A percentile compares a stretch with the other conserved stretches of the same genome.
Evolutionary conservation across 805 yeast species (phyloP).

Genomic region (Nakazawaea wickerhamii): DNA sequence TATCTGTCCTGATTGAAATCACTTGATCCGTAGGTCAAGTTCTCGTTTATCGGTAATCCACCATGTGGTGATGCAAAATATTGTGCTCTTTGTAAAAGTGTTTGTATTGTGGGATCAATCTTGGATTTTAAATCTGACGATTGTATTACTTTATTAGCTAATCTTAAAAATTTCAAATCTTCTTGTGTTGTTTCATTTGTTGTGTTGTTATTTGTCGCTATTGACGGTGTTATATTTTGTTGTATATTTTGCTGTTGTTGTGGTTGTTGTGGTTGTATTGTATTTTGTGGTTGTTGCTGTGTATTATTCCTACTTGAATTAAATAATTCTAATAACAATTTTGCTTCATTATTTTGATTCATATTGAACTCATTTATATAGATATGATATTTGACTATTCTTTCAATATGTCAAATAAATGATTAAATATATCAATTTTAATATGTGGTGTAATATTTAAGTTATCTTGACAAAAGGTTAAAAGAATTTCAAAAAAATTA

Average conservation of each 20-base stretch:
- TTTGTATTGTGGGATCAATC: constrained; percentile 60
- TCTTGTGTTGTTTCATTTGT: constrained; percentile 29
- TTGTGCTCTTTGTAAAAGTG: constrained; percentile 52
- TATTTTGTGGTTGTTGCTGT: background rate
- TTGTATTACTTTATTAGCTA: constrained; percentile 58
- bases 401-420: background rate
- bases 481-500: background rate
- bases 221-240: background rate
- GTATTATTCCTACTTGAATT: constrained; percentile 6
- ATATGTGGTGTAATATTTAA: background rate
- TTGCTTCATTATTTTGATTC: constrained; percentile 12
- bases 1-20: constrained; percentile 1
- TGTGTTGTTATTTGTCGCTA: background rate
- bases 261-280: constrained; percentile 1
- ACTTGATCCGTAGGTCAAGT: constrained; percentile 2
- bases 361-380: background rate
- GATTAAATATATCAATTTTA: background rate
- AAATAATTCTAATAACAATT: constrained; percentile 9
- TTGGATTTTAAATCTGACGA: constrained; percentile 42
- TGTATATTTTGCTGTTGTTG: background rate
- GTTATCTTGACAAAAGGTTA: background rate
- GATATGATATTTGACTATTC: background rate
- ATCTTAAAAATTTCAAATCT: constrained; percentile 48
- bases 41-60: constrained; percentile 30
- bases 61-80: constrained; percentile 58